Percentiles rank a stretch among this genome's conserved stretches.
Evolutionary conservation across 169 alveolate genomes (phyloP).

Genomic region (Plasmodium relictum): DNA sequence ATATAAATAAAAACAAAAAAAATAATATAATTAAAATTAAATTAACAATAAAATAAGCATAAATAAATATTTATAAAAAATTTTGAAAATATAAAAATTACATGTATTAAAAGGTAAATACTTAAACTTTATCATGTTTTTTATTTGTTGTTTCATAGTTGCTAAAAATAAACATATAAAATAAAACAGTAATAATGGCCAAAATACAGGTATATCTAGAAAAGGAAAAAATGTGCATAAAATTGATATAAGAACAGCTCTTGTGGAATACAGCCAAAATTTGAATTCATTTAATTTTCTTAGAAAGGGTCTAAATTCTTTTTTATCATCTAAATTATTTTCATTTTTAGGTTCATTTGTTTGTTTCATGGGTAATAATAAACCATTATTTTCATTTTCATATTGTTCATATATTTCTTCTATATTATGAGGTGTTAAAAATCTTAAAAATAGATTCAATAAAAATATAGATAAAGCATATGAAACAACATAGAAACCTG

Average conservation of each 20-base stretch:
- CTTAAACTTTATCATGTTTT: slow-evolving; percentile 87
- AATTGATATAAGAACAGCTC: slow-evolving; percentile 84
- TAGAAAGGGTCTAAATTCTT: slow-evolving; percentile 92
- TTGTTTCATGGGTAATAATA: slow-evolving; percentile 81
- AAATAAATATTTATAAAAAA: neutral
- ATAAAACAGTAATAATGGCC: slow-evolving; percentile 93
- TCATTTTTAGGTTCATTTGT: slow-evolving; percentile 40
- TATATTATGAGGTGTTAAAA: slow-evolving; percentile 85
- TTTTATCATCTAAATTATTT: slow-evolving; percentile 73
- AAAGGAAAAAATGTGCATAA: slow-evolving; percentile 81
- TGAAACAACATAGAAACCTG: slow-evolving; percentile 83
- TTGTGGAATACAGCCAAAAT: slow-evolving; percentile 90
- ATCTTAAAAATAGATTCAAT: slow-evolving; percentile 79
- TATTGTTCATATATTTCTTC: slow-evolving; percentile 86
- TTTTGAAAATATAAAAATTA: slow-evolving; percentile 19
- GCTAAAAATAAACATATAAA: slow-evolving; percentile 89
- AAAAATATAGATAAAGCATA: slow-evolving; percentile 85
- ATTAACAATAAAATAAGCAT: neutral
- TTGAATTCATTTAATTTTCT: slow-evolving; percentile 92
- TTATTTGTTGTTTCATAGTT: slow-evolving; percentile 92
- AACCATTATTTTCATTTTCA: slow-evolving; percentile 84
- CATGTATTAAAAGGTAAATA: slow-evolving; percentile 86
- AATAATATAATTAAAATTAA: neutral
- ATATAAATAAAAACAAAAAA: neutral
- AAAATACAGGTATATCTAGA: slow-evolving; percentile 92